Conservation (phyloP, 2,329 filamentous ascomycete species). For the Colletotrichum aenigma region DNA sequence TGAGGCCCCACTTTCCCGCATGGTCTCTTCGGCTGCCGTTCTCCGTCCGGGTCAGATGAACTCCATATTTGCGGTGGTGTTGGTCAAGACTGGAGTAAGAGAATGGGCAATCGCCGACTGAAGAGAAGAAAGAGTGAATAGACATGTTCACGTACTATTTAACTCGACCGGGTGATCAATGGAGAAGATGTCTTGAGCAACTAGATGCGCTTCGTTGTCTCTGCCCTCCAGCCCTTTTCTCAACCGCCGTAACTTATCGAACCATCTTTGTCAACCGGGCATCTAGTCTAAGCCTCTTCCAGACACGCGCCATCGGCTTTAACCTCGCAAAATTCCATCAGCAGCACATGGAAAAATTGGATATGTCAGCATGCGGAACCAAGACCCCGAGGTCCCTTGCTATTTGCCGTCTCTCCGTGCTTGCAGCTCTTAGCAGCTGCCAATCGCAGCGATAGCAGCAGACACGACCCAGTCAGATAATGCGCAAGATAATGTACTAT, state of each 20-base stretch:
- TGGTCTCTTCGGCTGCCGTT: background rate
- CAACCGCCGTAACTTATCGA: background rate
- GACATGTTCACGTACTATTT: background rate
- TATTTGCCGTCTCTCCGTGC: background rate
- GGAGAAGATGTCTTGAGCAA: background rate
- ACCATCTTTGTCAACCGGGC: background rate
- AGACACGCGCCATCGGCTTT: background rate
- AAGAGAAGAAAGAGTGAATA: background rate
- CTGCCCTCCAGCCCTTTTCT: background rate
- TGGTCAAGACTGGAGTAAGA: background rate
- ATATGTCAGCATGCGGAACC: conserved; percentile 21
- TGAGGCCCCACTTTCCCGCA: background rate
- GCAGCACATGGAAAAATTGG: background rate
- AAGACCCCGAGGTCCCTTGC: background rate
- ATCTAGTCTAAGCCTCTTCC: background rate
- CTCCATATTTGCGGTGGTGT: background rate
- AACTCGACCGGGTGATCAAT: background rate
- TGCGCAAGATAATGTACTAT: background rate
- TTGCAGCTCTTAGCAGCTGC: background rate
- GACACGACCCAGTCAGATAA: background rate
- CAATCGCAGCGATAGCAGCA: background rate
- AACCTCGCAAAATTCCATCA: background rate
- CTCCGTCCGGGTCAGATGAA: background rate
- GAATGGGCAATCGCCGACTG: background rate
- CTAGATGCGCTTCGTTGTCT: background rate